A percentile compares a stretch with the other conserved stretches of the same genome.
These are phyloP conservation scores for Psidium guajava DNA, from an alignment of 345 rosid species.

Conservation along the genomic window DNA sequence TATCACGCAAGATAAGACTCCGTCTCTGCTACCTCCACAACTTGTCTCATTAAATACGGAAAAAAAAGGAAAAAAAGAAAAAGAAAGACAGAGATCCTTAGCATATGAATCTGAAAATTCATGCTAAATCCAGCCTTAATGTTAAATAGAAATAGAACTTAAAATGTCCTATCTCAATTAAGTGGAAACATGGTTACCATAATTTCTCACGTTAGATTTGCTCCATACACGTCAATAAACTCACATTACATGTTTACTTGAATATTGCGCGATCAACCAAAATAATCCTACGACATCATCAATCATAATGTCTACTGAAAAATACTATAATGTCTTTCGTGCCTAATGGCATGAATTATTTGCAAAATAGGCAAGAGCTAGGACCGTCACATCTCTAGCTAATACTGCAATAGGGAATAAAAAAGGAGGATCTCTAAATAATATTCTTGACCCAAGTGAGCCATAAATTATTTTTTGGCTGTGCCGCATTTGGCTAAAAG, in stretches of 20 bases:
- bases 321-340: not conserved
- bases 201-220: not conserved
- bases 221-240: not conserved
- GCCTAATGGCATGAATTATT: not conserved
- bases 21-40: not conserved
- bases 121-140: not conserved
- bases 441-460: not conserved
- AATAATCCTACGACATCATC: not conserved
- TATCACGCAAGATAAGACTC: too few species aligned
- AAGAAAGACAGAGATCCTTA: not conserved
- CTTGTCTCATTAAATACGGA: not conserved
- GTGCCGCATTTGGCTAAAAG: not conserved
- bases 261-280: not conserved
- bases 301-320: not conserved
- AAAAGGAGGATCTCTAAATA: not conserved
- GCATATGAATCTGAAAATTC: not conserved
- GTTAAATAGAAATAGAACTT: not conserved
- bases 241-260: not conserved
- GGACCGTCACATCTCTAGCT: not conserved
- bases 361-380: not conserved
- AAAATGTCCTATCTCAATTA: not conserved
- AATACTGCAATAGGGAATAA: not conserved
- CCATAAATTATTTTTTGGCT: not conserved
- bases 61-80: fast-evolving
- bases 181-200: not conserved